phyloP scores from a whole-genome alignment of 192 early-diverging fungal species.

The Spinellus fusiger region DNA sequence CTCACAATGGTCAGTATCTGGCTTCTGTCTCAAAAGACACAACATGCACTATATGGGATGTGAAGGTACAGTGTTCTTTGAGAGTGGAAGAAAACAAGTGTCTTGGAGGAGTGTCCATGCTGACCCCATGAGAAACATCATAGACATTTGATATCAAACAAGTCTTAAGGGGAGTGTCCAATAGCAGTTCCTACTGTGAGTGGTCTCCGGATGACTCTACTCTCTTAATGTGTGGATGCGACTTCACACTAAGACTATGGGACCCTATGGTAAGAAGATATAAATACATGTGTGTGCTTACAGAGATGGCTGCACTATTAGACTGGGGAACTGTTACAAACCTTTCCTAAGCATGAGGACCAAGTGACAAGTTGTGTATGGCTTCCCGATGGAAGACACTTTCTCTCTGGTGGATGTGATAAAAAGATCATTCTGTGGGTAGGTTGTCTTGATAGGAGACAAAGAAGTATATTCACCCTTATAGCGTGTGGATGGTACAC shows the following conservation, averaged over 20 bases:
- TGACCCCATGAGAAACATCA: not conserved
- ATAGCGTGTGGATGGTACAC: slow-evolving; percentile 45
- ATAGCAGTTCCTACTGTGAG: slow-evolving; percentile 74
- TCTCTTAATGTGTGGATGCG: slow-evolving; percentile 77
- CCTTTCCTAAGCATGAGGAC: slow-evolving; percentile 67
- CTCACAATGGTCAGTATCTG: slow-evolving; percentile 78
- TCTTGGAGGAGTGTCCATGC: not conserved
- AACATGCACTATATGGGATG: slow-evolving; percentile 84
- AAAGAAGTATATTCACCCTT: slow-evolving; percentile 18
- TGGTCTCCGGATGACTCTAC: slow-evolving; percentile 86
- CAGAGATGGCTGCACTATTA: slow-evolving; percentile 17
- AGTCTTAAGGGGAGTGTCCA: slow-evolving; percentile 56
- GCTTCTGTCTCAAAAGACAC: slow-evolving; percentile 91
- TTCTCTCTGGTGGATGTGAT: slow-evolving; percentile 84
- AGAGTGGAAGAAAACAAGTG: not conserved
- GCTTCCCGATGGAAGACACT: slow-evolving; percentile 75
- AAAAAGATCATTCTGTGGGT: slow-evolving; percentile 75
- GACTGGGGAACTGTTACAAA: slow-evolving; percentile 53
- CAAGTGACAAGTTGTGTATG: slow-evolving; percentile 80
- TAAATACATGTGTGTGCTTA: slow-evolving; percentile 1
- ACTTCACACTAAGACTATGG: slow-evolving; percentile 80
- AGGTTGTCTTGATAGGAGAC: slow-evolving; percentile 17
- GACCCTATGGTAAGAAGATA: slow-evolving; percentile 48
- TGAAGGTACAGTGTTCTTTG: no score
- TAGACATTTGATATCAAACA: slow-evolving; percentile 55